Evolutionary conservation across 1,284 basidiomycete genomes (phyloP).

Genomic region (Phylloboletellus chloephorus): DNA sequence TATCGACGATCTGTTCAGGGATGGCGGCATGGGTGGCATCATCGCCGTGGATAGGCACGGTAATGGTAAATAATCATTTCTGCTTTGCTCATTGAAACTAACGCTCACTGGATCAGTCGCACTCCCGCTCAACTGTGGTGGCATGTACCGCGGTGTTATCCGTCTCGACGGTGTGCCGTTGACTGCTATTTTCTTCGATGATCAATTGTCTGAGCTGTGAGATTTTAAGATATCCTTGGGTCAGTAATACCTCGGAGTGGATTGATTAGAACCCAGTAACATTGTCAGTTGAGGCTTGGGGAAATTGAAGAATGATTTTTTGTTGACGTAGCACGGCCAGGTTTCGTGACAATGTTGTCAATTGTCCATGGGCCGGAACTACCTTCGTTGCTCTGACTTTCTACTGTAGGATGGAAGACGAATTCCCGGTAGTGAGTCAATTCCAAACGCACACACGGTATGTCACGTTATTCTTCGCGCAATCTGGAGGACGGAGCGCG

Average conservation of each 20-base stretch:
- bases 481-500: constrained; percentile 51
- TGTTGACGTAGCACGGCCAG: not conserved
- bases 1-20: constrained; percentile 49
- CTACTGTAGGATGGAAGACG: too few species aligned
- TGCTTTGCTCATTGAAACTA: not conserved
- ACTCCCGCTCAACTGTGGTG: constrained; percentile 65
- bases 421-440: too few species aligned
- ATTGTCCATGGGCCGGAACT: not conserved
- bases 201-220: constrained; percentile 38
- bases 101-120: constrained; percentile 42
- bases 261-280: not conserved
- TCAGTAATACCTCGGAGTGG: not conserved
- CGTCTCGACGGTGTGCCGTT: constrained; percentile 58
- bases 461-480: constrained; percentile 22
- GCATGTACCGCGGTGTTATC: constrained; percentile 80
- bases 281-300: not conserved
- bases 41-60: constrained; percentile 64
- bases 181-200: constrained; percentile 74
- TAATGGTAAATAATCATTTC: constrained; percentile 44
- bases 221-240: not conserved
- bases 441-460: not conserved
- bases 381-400: too few species aligned
- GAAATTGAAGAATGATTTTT: not conserved
- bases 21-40: constrained; percentile 65
- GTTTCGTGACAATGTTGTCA: not conserved